Conservation (phyloP, 352 stramenopile species). For the Pythium periplocum region DNA sequence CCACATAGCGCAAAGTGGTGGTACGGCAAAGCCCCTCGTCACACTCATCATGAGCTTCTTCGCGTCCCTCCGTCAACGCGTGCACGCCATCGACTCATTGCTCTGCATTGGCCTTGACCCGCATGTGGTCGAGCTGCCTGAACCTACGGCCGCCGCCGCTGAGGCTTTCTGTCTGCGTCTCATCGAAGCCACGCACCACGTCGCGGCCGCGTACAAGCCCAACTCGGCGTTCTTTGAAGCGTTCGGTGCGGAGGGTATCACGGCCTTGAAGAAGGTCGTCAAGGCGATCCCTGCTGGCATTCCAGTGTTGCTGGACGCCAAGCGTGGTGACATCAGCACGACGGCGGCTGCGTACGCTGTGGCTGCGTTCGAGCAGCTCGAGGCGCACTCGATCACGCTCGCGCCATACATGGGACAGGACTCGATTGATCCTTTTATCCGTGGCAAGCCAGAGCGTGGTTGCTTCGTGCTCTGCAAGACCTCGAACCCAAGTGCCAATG, state of each 20-base stretch:
- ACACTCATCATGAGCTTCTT: conserved; percentile 78
- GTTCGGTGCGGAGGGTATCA: conserved; percentile 83
- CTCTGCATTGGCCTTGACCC: conserved; percentile 98
- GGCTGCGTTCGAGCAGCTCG: conserved; percentile 90
- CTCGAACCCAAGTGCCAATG: conserved; percentile 96
- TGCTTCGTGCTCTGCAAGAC: conserved; percentile 99
- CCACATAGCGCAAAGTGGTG: not conserved
- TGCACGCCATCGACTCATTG: conserved; percentile 90
- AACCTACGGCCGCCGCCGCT: conserved; percentile 84
- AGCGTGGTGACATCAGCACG: conserved; percentile 98
- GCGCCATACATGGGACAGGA: conserved; percentile 98
- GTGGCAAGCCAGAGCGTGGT: conserved; percentile 72
- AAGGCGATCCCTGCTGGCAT: conserved; percentile 86
- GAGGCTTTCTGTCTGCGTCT: conserved; percentile 94
- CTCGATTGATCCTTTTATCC: conserved; percentile 96
- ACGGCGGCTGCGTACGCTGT: conserved; percentile 96
- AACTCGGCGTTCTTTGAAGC: conserved; percentile 99
- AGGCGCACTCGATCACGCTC: conserved; percentile 95
- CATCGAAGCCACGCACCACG: conserved; percentile 92
- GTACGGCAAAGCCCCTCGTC: too few relatives aligned
- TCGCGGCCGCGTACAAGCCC: conserved; percentile 97
- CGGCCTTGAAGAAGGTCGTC: conserved; percentile 90
- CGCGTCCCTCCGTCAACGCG: conserved; percentile 77
- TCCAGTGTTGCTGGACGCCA: conserved; percentile 96
- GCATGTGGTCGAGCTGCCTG: conserved; percentile 80